phyloP scores from a whole-genome alignment of 2,329 filamentous ascomycete species.

The Plenodomus tracheiphilus region DNA sequence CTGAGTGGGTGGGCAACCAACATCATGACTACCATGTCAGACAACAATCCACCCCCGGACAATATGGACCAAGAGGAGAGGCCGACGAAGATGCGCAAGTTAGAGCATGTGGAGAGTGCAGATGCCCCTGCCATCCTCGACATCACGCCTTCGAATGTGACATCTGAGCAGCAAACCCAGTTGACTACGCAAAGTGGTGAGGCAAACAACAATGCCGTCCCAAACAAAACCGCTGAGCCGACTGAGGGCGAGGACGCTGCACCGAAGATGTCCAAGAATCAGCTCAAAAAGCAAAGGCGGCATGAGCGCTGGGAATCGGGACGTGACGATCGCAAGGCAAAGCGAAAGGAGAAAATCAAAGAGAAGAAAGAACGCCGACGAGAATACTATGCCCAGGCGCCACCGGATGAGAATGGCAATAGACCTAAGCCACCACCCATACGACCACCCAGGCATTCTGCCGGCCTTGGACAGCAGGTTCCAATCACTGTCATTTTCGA shows the following conservation, averaged over 20 bases:
- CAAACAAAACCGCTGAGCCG: neutral
- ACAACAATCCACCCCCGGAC: neutral
- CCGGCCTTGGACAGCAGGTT: slow-evolving; percentile 57
- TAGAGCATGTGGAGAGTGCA: slow-evolving; percentile 41
- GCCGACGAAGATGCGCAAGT: slow-evolving; percentile 59
- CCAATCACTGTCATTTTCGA: slow-evolving; percentile 84
- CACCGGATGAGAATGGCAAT: slow-evolving; percentile 25
- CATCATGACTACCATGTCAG: slow-evolving; percentile 5
- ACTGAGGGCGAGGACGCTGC: slow-evolving; percentile 10
- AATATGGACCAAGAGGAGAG: slow-evolving; percentile 61
- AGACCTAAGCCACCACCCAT: slow-evolving; percentile 19
- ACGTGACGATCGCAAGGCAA: slow-evolving; percentile 60
- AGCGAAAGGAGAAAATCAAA: slow-evolving; percentile 60
- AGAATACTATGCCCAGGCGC: slow-evolving; percentile 48
- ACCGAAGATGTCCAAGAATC: slow-evolving; percentile 74
- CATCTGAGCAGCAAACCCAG: slow-evolving; percentile 12
- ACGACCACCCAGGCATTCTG: slow-evolving; percentile 21
- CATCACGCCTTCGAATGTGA: slow-evolving; percentile 11
- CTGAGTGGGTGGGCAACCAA: slow-evolving; percentile 20
- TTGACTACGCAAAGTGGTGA: slow-evolving; percentile 16
- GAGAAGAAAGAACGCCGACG: slow-evolving; percentile 58
- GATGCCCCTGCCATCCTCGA: slow-evolving; percentile 11
- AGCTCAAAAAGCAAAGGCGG: slow-evolving; percentile 76
- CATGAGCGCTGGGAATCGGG: slow-evolving; percentile 76
- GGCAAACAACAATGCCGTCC: neutral